Evolutionary conservation across 2,329 filamentous ascomycete species (phyloP), one percentile per base, ranked within the genome.

Genomic region (Aurifilum marmelostoma): DNA sequence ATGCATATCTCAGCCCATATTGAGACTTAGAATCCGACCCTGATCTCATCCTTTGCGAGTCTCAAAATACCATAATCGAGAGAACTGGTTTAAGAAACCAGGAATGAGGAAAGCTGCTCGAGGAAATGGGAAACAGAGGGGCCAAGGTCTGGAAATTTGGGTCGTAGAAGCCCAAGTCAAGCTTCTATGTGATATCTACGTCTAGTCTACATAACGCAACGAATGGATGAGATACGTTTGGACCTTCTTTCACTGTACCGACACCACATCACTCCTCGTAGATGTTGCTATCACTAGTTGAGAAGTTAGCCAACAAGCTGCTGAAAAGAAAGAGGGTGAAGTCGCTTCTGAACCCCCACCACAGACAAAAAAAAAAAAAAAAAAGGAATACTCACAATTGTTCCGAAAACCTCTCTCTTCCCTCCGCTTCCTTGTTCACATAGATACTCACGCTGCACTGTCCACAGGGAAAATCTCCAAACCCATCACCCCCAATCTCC

Each of bases 401-500:
- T 66, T 75, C 70, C 16, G 73, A 70, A 67, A 88, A 83, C 67
- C 72, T 74, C 7, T 83, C 80, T 70, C 84, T 80, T 3, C 84
- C 85, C 37, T 83, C 79, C 0, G 87, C 87, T 62, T 84, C 81
- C 56, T 81, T 81, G 69, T 84, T 84, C 3, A 89, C 88, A 82
- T 85, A 92, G 6, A 91, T 83, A 66, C 84, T 83, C 3, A 89
- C 84, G 71, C 85, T 88, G 65, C 83, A 81, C 52, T 82, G 80
- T 24, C 79, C 79, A 65, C 87, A 88, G 1, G 81, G 80, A 73
- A 92, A 92, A 39, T 82, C 72, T 0, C 86, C 90, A 71, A 84
- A 89, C 0, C 90, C 90, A 16, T 87, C 83, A 1, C 83, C 79
- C 71, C 88, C 88, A 72, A 92, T 90, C 41, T 80, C 79, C 0